Percentiles rank a stretch among this genome's conserved stretches.
These are phyloP conservation scores for Colletotrichum australisinense DNA, from an alignment of 2,329 filamentous ascomycete species.

Conservation along the genomic window DNA sequence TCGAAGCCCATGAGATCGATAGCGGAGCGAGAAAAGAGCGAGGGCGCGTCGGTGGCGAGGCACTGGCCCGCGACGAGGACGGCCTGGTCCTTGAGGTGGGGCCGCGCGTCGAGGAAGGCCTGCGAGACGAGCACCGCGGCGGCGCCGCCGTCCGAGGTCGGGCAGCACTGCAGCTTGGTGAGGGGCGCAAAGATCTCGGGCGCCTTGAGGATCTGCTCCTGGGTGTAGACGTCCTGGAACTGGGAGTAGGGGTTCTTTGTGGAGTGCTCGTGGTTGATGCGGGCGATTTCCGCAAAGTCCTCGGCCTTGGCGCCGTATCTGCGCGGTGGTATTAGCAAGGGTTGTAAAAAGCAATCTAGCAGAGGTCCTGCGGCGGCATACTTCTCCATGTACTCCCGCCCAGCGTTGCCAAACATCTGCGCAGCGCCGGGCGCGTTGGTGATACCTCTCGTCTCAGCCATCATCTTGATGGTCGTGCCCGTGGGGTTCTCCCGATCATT, in stretches of 20 bases:
- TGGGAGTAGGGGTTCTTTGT: conserved; percentile 97
- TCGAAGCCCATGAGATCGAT: conserved; percentile 92
- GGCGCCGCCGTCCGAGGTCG: conserved; percentile 92
- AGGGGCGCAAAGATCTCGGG: conserved; percentile 86
- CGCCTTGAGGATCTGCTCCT: conserved; percentile 81
- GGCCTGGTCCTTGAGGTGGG: conserved; percentile 85
- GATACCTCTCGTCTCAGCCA: conserved; percentile 83
- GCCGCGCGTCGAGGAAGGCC: conserved; percentile 85
- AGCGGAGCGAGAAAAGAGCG: conserved; percentile 80
- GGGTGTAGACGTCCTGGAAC: conserved; percentile 91
- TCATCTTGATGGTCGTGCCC: conserved; percentile 79
- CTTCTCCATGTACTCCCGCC: conserved; percentile 95
- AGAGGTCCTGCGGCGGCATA: conserved; percentile 45
- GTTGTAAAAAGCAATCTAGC: no score
- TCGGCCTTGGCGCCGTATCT: conserved; percentile 84
- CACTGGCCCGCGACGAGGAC: conserved; percentile 89
- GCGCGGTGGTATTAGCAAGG: not conserved
- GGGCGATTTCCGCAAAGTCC: conserved; percentile 95
- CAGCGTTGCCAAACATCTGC: conserved; percentile 96
- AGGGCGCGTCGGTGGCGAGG: conserved; percentile 85
- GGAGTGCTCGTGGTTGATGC: conserved; percentile 92
- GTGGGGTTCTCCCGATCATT: conserved; percentile 87
- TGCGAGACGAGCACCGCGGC: conserved; percentile 91
- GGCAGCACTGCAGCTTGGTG: conserved; percentile 98
- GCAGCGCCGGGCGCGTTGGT: conserved; percentile 87